Evolutionary conservation across 1,139 yeast genomes (phyloP), one percentile per base, ranked within the genome.

Genomic region (Petasospora rhodanensis): DNA sequence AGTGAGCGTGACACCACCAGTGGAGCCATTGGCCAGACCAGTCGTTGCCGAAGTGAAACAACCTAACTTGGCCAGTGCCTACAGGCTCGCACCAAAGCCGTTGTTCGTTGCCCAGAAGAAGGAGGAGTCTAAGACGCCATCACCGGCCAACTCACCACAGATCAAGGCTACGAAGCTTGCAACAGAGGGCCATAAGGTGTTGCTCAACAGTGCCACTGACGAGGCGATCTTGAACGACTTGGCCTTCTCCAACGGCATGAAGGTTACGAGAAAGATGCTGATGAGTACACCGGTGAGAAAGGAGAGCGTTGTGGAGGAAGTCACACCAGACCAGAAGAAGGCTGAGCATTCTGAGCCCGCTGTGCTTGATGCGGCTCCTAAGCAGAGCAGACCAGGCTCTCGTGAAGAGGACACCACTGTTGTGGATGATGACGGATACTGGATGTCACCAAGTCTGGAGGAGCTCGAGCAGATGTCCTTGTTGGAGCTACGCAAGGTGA

Each of bases 391-490:
- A n/a, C n/a, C n/a, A n/a, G n/a, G n/a, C n/a, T 14, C 23, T 12
- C 37, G 40, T 14, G 40, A 33, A 6, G 56, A 55, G 15, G 69
- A 66, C 29, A 68, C 66, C 29, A 64, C 65, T 28, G 55, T 65
- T 24, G 64, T 60, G 24, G 69, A 69, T 29, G 80, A 76, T 19
- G 75, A 81, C 29, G 95, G 91, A 3, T 93, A 89, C 59, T 91
- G 95, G 87, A 79, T 80, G 31, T 73, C 84, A 3, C 98, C 98
- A 15, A 65, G 87, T 4, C 52, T 80, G 29, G 70, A 76, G 7
- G 77, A 77, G 34, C 64, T 91, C 38, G 68, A 73, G 38, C 61
- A 68, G 26, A 68, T 73, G 68, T 57, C 86, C 0, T 63, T 83
- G 29, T 61, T 75, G 9, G 81, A 84, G 42, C 68, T 87, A 31